Conservation (phyloP, 2,329 filamentous ascomycete species). For the Pseudogymnoascus sp. region DNA sequence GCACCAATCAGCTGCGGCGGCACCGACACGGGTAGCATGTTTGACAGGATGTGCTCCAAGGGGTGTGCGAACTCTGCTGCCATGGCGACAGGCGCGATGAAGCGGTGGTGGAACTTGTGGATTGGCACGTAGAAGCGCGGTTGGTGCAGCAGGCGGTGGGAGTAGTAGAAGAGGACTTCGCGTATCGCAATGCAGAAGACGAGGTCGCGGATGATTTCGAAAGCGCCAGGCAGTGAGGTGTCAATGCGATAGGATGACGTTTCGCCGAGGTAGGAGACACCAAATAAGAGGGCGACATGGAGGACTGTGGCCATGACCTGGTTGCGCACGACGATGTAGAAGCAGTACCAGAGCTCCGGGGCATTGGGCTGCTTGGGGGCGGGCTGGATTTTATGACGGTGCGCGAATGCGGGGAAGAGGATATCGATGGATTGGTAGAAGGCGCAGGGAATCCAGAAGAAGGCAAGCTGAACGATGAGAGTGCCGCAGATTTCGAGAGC, state of each 20-base stretch:
- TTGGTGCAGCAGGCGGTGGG: conserved; percentile 45
- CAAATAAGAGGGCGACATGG: conserved; percentile 17
- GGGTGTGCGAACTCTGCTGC: conserved; percentile 50
- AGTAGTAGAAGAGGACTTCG: conserved; percentile 48
- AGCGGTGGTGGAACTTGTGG: conserved; percentile 49
- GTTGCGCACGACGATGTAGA: conserved; percentile 39
- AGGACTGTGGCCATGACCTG: conserved; percentile 35
- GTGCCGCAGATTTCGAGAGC: conserved; percentile 36
- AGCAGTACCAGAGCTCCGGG: conserved; percentile 37
- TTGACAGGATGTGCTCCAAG: conserved; percentile 47
- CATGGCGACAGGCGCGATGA: conserved; percentile 47
- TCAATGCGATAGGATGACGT: conserved; percentile 23
- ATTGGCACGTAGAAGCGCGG: conserved; percentile 40
- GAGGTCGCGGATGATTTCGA: conserved; percentile 35
- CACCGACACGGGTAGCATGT: conserved; percentile 42
- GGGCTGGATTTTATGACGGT: conserved; percentile 46
- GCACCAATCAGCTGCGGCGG: conserved; percentile 38
- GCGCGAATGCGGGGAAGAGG: conserved; percentile 40
- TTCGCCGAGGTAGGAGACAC: not conserved
- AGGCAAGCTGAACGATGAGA: conserved; percentile 33
- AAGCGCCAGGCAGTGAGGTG: conserved; percentile 28
- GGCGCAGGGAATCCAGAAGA: conserved; percentile 39
- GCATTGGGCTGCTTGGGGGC: conserved; percentile 40
- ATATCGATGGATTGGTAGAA: conserved; percentile 37
- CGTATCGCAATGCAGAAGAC: conserved; percentile 35